Evolutionary conservation across 768 basidiomycete species (phyloP), one percentile per base, ranked within the genome.

Genomic region (Mrakia gelida): DNA sequence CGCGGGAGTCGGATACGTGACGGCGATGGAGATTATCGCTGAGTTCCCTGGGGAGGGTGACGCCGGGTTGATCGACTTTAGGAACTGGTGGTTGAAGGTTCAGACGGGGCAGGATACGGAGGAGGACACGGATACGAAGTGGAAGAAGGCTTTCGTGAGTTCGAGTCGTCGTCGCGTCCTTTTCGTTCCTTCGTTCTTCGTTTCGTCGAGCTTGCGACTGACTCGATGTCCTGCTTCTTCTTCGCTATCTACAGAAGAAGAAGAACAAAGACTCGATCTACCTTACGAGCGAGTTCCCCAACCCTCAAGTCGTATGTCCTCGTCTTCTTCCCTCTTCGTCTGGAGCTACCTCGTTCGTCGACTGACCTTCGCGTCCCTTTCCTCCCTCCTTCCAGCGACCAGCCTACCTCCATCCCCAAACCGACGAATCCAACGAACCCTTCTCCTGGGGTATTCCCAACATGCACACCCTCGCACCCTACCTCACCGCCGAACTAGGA

Each of bases 1-100:
- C 30, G 88, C 91, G 9, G 95, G 95, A 11, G 90, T 98, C 9
- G 97, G 97, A 0, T 96, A 95, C 1, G 97, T 99, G 5, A 90
- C 94, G 4, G 97, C 94, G 3, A 94, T 98, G 92, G 97, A 98
- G 83, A 86, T 98, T 26, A 85, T 98, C 82, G 92, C 91, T 80
- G 95, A 98, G 83, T 99, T 99, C 83, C 90, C 93, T 0, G 95
- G 93, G 0, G 87, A 90, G 71, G 78, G 78, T 23, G 73, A 75
- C 49, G 89, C 92, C 81, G 92, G 94, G 5, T 86, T 98, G 78
- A 41, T 65, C 38, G 89, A 91, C 79, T 99, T 99, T 86, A 92
- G 89, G 82, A 89, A 91, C 65, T 99, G 97, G 97, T 99, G 97
- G 97, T 84, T 86, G 73, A 92, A 89, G 82, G 95, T 99, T 21